Evolutionary conservation across 176 grass and related monocot genomes (phyloP).

Genomic region (Eleusine indica): DNA sequence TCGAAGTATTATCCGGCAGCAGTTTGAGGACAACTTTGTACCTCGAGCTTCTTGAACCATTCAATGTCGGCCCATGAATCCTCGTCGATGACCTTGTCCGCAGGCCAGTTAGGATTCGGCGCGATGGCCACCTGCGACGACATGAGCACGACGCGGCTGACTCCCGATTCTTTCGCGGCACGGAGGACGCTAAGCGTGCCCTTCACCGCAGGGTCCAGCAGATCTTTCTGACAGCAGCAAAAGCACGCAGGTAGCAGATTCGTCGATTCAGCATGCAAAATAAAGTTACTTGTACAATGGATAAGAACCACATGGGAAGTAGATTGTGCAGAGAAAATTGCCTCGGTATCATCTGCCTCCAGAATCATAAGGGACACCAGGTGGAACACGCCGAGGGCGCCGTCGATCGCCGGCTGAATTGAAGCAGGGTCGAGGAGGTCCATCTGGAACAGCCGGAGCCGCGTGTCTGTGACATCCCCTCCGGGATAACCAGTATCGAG

Average conservation of each 20-base stretch:
- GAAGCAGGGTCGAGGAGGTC: slow-evolving; percentile 51
- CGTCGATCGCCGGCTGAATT: slow-evolving; percentile 40
- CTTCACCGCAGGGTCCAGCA: slow-evolving; percentile 55
- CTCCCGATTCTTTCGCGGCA: slow-evolving; percentile 38
- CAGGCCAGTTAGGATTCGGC: slow-evolving; percentile 57
- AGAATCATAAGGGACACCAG: slow-evolving; percentile 49
- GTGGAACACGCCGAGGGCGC: slow-evolving; percentile 66
- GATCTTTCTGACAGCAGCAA: slow-evolving; percentile 38
- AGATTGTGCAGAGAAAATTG: slow-evolving; percentile 14
- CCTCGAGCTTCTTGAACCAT: slow-evolving; percentile 52
- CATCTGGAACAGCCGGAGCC: slow-evolving; percentile 66
- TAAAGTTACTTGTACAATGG: background rate
- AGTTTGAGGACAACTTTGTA: background rate
- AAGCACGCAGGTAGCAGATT: background rate
- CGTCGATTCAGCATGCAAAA: background rate
- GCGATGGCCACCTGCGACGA: slow-evolving; percentile 51
- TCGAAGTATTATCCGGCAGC: background rate
- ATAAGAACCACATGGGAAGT: background rate
- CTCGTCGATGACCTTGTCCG: slow-evolving; percentile 37
- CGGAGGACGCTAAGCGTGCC: slow-evolving; percentile 68
- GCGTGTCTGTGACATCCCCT: slow-evolving; percentile 34
- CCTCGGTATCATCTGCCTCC: slow-evolving; percentile 48
- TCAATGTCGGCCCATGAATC: slow-evolving; percentile 68
- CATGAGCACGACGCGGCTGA: slow-evolving; percentile 48
- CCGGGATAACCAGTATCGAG: too few species aligned